Evolutionary conservation across 768 basidiomycete genomes (phyloP), one percentile per base, ranked within the genome.

Genomic region (Boletus sp.): DNA sequence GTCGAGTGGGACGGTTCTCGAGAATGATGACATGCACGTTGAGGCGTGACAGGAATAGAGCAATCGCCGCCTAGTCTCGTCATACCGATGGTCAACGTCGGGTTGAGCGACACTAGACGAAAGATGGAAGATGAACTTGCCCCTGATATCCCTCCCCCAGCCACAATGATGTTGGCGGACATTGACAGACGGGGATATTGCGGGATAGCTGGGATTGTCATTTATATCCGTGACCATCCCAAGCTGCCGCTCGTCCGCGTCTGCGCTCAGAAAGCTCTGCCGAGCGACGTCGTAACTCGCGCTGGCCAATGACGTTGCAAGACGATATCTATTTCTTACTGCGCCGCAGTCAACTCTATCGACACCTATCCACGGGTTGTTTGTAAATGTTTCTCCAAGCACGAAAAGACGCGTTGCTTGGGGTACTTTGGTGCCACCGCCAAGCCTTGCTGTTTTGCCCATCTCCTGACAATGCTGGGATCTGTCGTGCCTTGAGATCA

Each of bases 321-420:
- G 11, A 4, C 13, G 13, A 23, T 25, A 14, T 25, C 5, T 23
- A 21, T 21, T 13, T 15, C 21, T 32, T 32, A 13, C 50, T 47
- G 44, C 19, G 44, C 51, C 33, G 44, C 38, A 47, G 51, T 53
- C 42, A 33, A 19, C 27, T 39, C 37, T 25, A 25, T 25, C 23
- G 23, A 39, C 38, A 8, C 32, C 39, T 50, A 59, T 50, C 21
- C 52, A 46, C 19, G 48, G 7, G 10, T 23, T 14, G 13, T 14
- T 14, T 53, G 32, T 42, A 59, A 50, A 47, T 87, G 81, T 64
- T 78, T 71, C 37, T 75, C 72, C 53, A 91, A 69, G 65, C 90
- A 93, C 25, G 76, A 65, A 53, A 86, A 72, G 9, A 91, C 84
- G 21, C 78, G 72, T 30, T 78, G 74, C 61, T 82, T 77, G n/a